Conservation (phyloP, 148 eudicot genomes). For the Chenopodium quinoa region DNA sequence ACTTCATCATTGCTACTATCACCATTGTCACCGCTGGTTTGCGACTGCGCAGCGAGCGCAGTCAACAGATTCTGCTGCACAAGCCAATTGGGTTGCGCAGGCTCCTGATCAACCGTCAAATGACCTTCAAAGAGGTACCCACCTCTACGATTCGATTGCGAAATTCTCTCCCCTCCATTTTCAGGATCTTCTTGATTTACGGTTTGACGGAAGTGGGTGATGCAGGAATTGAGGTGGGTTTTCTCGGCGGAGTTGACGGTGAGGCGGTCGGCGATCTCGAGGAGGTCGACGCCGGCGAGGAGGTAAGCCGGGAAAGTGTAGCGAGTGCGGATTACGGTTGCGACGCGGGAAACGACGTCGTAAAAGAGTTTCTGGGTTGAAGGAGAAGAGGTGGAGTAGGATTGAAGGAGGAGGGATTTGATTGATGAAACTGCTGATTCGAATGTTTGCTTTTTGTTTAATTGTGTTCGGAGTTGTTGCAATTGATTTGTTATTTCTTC, state of each 20-base stretch:
- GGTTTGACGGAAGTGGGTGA: conserved; percentile 25
- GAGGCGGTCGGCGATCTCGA: conserved; percentile 50
- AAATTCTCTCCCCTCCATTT: not conserved
- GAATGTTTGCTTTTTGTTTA: conserved; percentile 66
- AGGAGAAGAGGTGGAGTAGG: conserved; percentile 61
- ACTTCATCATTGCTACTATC: conserved; percentile 20
- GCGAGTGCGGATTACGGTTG: conserved; percentile 74
- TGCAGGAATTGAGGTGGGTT: conserved; percentile 49
- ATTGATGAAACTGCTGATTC: conserved; percentile 59
- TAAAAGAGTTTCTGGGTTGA: conserved; percentile 57
- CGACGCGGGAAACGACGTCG: conserved; percentile 74
- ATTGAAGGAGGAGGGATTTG: conserved; percentile 47
- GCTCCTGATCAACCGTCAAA: conserved; percentile 82
- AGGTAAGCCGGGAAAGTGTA: conserved; percentile 81
- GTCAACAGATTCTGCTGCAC: conserved; percentile 58
- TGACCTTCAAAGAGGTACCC: conserved; percentile 93
- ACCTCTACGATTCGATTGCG: conserved; percentile 1
- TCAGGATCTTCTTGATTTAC: not conserved
- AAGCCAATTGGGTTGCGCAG: conserved; percentile 86
- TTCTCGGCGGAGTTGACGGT: conserved; percentile 39
- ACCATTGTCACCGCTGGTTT: conserved; percentile 20
- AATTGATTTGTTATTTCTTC: conserved; percentile 33
- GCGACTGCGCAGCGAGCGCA: conserved; percentile 48
- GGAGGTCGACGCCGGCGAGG: conserved; percentile 69
- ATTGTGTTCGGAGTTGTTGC: conserved; percentile 61